Evolutionary conservation across 2,329 filamentous ascomycete genomes (phyloP).

Genomic region (Sphaerulina vaccinii): DNA sequence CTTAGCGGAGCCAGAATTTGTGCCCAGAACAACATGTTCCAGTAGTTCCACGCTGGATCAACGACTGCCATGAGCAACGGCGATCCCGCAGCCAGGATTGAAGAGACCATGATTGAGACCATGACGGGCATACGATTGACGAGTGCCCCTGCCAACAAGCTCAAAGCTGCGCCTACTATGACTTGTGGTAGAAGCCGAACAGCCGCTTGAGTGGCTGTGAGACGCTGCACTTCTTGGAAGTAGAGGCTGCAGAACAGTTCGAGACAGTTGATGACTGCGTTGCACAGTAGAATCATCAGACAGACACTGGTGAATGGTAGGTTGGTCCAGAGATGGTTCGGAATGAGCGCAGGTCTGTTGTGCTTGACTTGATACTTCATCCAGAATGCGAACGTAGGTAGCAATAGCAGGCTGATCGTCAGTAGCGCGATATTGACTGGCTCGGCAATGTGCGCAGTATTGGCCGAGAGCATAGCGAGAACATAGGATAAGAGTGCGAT

Average conservation of each 20-base stretch:
- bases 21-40: conserved; percentile 35
- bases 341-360: conserved; percentile 57
- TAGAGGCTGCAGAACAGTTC: conserved; percentile 28
- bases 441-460: conserved; percentile 21
- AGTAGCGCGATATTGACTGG: conserved; percentile 42
- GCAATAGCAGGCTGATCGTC: conserved; percentile 42
- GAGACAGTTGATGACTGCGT: conserved; percentile 41
- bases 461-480: conserved; percentile 35
- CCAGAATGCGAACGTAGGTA: conserved; percentile 57
- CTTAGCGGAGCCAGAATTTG: conserved; percentile 19
- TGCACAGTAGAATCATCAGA: conserved; percentile 41
- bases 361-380: conserved; percentile 49
- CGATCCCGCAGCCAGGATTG: conserved; percentile 31
- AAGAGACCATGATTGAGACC: conserved; percentile 16
- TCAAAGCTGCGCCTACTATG: conserved; percentile 46
- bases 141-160: conserved; percentile 28
- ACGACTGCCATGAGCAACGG: conserved; percentile 51
- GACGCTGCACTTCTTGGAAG: conserved; percentile 30
- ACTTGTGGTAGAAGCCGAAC: conserved; percentile 50
- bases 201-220: conserved; percentile 22
- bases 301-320: conserved; percentile 57
- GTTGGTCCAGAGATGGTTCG: conserved; percentile 62
- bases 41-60: conserved; percentile 50
- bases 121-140: conserved; percentile 23
- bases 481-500: conserved; percentile 54